Base-by-base conservation (phyloP, 2,329 filamentous ascomycete genomes). In the Colletotrichum lupini region DNA sequence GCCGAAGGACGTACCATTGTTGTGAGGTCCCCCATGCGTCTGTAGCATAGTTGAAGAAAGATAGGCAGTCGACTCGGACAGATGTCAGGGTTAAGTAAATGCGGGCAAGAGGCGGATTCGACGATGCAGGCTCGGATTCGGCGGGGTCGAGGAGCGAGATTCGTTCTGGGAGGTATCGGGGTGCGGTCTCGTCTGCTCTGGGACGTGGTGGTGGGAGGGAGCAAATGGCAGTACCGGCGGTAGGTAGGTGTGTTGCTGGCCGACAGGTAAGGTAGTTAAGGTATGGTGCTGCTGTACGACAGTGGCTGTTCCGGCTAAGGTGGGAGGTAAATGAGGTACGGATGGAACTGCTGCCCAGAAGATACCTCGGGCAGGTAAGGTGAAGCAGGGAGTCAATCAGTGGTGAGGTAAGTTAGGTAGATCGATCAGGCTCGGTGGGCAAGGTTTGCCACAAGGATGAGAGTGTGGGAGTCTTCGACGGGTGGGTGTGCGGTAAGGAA, bases 1-100 rank as follows among this genome's bases (percentile, higher is more conserved):
- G 35, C 4, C 22, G 73, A 46, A 61, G 59, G 72, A 77, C 82
- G 70, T 78, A 85, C 83, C 81, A 81, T 83, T 81, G 78, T 84
- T 80, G 77, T 81, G 80, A 78, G 80, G 80, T 77, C 81, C 82
- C 77, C 82, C 82, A 85, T 84, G 81, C 81, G 81, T 82, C 80
- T 82, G 82, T 79, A 82, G 82, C 83, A 85, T 85, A 82, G 78
- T 84, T 82, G 81, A 67, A 75, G 67, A 74, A 58, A 72, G 63
- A 69, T 52, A 49, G 49, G 30, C 67, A 52, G 30, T 73, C 73
- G 55, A 66, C 63, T 72, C 59, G 57, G 42, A 30, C 55, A 68
- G 73, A 24, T 55, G 53, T 49, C 46, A 52, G 49, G 69, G 64
- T 37, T 49, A 55, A 30, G 30, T 24, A 24, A 61, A 67, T 72